Evolutionary conservation across 169 alveolate species (phyloP).

Genomic region (Eimeria sp.): DNA sequence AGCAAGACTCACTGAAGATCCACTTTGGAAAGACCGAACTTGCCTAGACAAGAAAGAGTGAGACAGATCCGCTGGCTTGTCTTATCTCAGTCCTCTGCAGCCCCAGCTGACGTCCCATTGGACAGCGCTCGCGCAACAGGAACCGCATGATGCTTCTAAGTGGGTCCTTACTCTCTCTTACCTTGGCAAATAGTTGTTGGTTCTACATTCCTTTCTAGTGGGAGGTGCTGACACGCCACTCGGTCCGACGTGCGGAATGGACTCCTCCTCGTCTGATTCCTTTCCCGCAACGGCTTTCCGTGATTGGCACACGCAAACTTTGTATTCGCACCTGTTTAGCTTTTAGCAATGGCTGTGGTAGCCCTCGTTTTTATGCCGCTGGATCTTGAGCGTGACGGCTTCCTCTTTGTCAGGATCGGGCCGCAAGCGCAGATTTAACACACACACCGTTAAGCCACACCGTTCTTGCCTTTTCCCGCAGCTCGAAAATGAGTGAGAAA

Average conservation of each 20-base stretch:
- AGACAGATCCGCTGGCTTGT: background rate
- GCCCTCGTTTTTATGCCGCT: background rate
- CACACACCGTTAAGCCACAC: background rate
- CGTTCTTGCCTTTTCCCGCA: background rate
- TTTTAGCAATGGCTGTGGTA: background rate
- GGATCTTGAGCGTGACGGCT: background rate
- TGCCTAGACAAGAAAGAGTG: background rate
- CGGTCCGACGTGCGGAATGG: background rate
- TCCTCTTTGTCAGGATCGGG: slow-evolving; percentile 11
- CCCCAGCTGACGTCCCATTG: slow-evolving; percentile 33
- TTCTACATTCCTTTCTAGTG: background rate
- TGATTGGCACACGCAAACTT: background rate
- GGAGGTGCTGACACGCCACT: background rate
- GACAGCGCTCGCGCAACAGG: background rate
- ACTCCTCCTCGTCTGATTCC: background rate
- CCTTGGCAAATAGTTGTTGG: background rate
- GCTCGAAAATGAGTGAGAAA: slow-evolving; percentile 23
- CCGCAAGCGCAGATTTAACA: background rate
- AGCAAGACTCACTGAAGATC: background rate
- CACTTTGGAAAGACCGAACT: background rate
- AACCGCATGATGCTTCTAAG: background rate
- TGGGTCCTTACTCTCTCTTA: background rate
- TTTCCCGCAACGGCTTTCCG: background rate
- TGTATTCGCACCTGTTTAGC: background rate
- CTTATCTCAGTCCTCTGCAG: background rate